Percentiles rank a stretch among this genome's conserved stretches.
Conservation (phyloP, 108 stramenopile species). For the Pseudonitzschia pungens region DNA sequence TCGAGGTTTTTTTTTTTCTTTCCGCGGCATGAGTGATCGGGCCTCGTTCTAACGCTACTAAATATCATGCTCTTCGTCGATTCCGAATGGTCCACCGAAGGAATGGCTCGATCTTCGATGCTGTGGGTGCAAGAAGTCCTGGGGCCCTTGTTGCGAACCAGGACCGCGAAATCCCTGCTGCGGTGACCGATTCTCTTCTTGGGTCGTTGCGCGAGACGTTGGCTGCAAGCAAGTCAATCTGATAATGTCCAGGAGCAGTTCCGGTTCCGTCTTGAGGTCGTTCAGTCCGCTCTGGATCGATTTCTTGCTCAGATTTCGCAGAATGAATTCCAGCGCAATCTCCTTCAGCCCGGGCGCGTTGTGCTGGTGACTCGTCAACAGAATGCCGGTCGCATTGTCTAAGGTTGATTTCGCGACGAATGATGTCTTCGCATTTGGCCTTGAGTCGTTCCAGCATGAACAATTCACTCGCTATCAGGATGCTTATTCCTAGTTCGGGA, state of each 20-base stretch:
- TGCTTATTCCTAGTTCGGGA: slow-evolving; percentile 72
- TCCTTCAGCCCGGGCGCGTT: slow-evolving; percentile 81
- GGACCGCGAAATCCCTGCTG: too few relatives aligned
- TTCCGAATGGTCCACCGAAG: too few relatives aligned
- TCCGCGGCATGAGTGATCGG: too few relatives aligned
- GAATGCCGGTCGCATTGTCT: slow-evolving; percentile 78
- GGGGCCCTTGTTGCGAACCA: background rate
- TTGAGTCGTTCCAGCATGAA: slow-evolving; percentile 93
- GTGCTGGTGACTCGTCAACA: slow-evolving; percentile 81
- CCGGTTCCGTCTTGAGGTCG: slow-evolving; percentile 90
- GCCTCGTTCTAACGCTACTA: too few relatives aligned
- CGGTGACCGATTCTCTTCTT: background rate
- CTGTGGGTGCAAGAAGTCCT: too few relatives aligned
- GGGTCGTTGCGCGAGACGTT: background rate
- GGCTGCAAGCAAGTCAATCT: slow-evolving; percentile 30
- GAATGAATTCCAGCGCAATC: slow-evolving; percentile 86
- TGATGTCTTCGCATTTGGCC: slow-evolving; percentile 86
- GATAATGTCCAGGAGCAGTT: slow-evolving; percentile 92
- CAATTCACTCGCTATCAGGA: slow-evolving; percentile 90
- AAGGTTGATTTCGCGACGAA: slow-evolving; percentile 74
- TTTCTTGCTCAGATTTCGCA: slow-evolving; percentile 68
- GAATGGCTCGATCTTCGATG: too few relatives aligned
- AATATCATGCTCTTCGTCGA: too few relatives aligned
- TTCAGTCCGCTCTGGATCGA: slow-evolving; percentile 59
- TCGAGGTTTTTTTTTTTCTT: too few relatives aligned